These are phyloP conservation scores for Globisporangium heterothallicum DNA, from an alignment of 352 stramenopile genomes.

Conservation along the genomic window DNA sequence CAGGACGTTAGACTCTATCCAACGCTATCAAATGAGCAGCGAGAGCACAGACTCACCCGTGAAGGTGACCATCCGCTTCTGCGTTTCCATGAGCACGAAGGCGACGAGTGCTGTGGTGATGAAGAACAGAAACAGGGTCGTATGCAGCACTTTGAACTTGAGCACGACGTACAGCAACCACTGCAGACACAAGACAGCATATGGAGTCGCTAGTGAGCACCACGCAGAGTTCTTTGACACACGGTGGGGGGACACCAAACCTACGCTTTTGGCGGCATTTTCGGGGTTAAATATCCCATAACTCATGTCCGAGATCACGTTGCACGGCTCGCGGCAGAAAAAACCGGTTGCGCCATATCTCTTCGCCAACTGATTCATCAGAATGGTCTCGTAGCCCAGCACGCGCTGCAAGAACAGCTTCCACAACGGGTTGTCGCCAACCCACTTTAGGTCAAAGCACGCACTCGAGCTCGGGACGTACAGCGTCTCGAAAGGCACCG, in stretches of 20 bases:
- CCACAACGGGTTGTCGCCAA: conserved; percentile 35
- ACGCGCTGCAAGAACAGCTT: conserved; percentile 32
- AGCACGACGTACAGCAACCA: conserved; percentile 41
- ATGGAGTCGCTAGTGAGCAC: background rate
- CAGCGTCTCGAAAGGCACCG: conserved; percentile 34
- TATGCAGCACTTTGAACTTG: conserved; percentile 88
- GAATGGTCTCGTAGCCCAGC: conserved; percentile 88
- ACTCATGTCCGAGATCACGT: conserved; percentile 63
- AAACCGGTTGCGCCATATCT: conserved; percentile 50
- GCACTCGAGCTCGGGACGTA: conserved; percentile 27
- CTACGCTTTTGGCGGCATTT: conserved; percentile 22
- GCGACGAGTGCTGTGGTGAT: conserved; percentile 89
- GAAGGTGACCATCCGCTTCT: conserved; percentile 91
- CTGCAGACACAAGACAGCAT: conserved; percentile 9
- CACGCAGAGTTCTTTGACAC: too few species aligned
- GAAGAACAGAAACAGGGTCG: conserved; percentile 93
- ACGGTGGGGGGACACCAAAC: too few species aligned
- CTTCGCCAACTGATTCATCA: conserved; percentile 89
- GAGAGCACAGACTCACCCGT: conserved; percentile 31
- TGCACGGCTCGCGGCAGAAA: conserved; percentile 59
- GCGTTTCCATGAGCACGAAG: conserved; percentile 92
- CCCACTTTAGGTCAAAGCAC: conserved; percentile 49
- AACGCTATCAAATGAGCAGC: background rate
- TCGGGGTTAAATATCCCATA: conserved; percentile 47
- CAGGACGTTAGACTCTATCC: background rate